Conservation (phyloP, 2,329 filamentous ascomycete species). For the Helotiales sp. region DNA sequence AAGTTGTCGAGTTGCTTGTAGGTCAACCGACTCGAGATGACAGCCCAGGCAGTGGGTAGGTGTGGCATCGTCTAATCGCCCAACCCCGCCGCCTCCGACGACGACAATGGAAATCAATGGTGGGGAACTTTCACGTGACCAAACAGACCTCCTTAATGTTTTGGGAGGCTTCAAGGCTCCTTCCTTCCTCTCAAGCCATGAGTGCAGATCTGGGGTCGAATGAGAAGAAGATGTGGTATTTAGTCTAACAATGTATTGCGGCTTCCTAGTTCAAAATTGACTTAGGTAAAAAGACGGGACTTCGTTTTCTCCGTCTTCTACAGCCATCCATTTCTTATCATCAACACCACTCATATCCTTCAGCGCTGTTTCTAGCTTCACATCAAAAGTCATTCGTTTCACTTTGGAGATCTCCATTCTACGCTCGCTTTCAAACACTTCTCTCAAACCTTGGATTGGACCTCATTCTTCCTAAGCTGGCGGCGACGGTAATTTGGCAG, state of each 20-base stretch:
- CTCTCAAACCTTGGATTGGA: not conserved
- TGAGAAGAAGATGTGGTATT: not conserved
- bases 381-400: slow-evolving; percentile 17
- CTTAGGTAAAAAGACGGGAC: not conserved
- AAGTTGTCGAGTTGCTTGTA: slow-evolving; percentile 9
- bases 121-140: slow-evolving; percentile 15
- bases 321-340: slow-evolving; percentile 13
- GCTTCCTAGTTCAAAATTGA: not conserved
- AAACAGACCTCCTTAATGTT: not conserved
- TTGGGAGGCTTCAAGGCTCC: not conserved
- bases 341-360: slow-evolving; percentile 12
- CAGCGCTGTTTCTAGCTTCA: not conserved
- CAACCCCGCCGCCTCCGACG: slow-evolving; percentile 21
- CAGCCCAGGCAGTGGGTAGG: slow-evolving; percentile 27
- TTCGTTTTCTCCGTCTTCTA: not conserved
- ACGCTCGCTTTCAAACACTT: not conserved
- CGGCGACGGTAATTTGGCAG: not conserved
- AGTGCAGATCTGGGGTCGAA: not conserved
- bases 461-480: not conserved
- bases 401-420: slow-evolving; percentile 2
- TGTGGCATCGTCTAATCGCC: slow-evolving; percentile 30
- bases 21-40: slow-evolving; percentile 27
- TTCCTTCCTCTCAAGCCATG: slow-evolving; percentile 1
- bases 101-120: not conserved
- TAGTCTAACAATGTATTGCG: not conserved